Conservation (phyloP, 1,284 basidiomycete species). For the Ustilago hordei region DNA sequence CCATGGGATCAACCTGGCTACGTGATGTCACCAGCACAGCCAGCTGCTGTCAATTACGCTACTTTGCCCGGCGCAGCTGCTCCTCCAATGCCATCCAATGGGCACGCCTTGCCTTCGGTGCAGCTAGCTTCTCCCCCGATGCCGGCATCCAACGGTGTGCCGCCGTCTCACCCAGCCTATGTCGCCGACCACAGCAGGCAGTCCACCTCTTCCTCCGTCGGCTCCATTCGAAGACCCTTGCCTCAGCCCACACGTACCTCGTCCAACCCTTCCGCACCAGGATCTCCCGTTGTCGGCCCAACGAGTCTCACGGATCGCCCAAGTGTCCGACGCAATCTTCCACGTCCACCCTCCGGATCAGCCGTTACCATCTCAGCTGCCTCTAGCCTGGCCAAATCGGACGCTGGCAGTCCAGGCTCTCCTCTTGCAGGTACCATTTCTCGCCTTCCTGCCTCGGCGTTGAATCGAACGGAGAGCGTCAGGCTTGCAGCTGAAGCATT, state of each 20-base stretch:
- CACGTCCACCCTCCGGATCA: constrained; percentile 38
- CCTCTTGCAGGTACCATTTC: constrained; percentile 25
- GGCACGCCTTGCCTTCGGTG: constrained; percentile 14
- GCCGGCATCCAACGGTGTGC: constrained; percentile 9
- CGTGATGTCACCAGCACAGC: constrained; percentile 13
- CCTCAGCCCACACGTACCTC: constrained; percentile 47
- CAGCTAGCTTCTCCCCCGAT: constrained; percentile 25
- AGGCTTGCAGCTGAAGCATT: constrained; percentile 61
- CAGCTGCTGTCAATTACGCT: constrained; percentile 16
- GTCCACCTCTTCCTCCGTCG: constrained; percentile 47
- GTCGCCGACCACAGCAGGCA: constrained; percentile 37
- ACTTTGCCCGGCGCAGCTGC: constrained; percentile 6
- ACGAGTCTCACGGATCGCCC: constrained; percentile 26
- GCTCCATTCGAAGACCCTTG: constrained; percentile 39
- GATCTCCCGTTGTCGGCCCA: constrained; percentile 25
- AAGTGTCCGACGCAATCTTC: constrained; percentile 43
- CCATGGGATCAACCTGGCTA: constrained; percentile 17
- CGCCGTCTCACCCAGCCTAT: constrained; percentile 20
- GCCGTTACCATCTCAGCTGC: constrained; percentile 38
- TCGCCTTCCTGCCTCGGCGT: constrained; percentile 29
- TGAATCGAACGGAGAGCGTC: constrained; percentile 57
- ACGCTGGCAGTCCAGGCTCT: constrained; percentile 30
- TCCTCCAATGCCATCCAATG: constrained; percentile 8
- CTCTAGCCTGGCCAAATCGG: constrained; percentile 19
- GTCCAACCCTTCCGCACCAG: constrained; percentile 41